Base-by-base conservation (phyloP, 306 rosid genomes). In the Lotus japonicus region DNA sequence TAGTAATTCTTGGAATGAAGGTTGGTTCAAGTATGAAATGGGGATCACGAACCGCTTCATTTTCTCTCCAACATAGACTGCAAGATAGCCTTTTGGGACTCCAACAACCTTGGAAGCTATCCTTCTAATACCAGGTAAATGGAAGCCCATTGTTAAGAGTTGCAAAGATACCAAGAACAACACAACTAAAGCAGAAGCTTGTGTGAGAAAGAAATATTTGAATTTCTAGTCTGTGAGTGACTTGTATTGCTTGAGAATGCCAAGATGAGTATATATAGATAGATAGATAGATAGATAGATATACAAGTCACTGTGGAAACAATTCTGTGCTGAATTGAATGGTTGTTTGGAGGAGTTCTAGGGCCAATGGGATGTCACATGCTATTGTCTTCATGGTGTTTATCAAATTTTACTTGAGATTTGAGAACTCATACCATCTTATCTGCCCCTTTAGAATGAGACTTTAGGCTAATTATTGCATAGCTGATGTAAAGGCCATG, bases 41-140 rank as follows among this genome's bases (percentile, higher is more conserved):
- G 92, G 89, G 62, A 80, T 73, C 21, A 79, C 63, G 8, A 62
- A 79, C 11, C 79, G 39, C 77, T 74, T 80, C 54, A 44, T 64
- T 58, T 72, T 26, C 59, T 83, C 68, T 36, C 82, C 85, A 44
- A 76, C 89, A 62, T 82, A 85, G 0, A 84, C 84, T 3, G 68
- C 80, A 42, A 81, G 31, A 33, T 39, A 75, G 11, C 91, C 91
- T 44, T 79, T 88, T 65, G 80, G 86, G 14, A 75, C 66, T 6
- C 70, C 51, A 0, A 18, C 12, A 0, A 4, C 6, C 33, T 46
- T 79, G 61, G 50, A 8, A 57, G 46, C 14, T 55, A 46, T 11
- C 74, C 35, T 58, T 75, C 31, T 15, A 9, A 72, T 45, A 31
- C 44, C 21, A 0, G 53, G 73, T 50, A 85, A 61, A 60, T 33